Conservation (phyloP, 192 early-diverging fungal genomes). For the Dissophora globulifera region DNA sequence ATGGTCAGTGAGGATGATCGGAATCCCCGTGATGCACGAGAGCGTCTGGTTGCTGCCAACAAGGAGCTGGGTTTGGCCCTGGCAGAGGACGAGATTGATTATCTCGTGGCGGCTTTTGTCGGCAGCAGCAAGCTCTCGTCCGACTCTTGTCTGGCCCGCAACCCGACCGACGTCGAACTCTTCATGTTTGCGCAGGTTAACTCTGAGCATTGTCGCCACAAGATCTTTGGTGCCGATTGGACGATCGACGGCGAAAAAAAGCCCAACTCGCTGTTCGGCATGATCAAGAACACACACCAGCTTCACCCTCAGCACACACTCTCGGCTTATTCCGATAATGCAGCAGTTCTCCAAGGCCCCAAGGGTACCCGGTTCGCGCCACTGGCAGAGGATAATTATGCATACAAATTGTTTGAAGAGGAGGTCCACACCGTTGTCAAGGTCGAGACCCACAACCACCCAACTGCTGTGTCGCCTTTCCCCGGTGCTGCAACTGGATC, state of each 20-base stretch:
- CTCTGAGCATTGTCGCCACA: slow-evolving; percentile 99
- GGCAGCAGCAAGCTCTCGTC: slow-evolving; percentile 58
- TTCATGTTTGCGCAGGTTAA: slow-evolving; percentile 99
- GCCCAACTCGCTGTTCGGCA: slow-evolving; percentile 89
- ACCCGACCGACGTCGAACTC: slow-evolving; percentile 98
- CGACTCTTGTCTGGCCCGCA: slow-evolving; percentile 68
- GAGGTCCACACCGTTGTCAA: slow-evolving; percentile 92
- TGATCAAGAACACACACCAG: slow-evolving; percentile 96
- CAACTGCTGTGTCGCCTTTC: slow-evolving; percentile 98
- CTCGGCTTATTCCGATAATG: slow-evolving; percentile 98
- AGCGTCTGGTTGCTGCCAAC: slow-evolving; percentile 83
- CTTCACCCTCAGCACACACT: slow-evolving; percentile 83
- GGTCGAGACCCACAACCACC: slow-evolving; percentile 99
- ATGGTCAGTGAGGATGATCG: slow-evolving; percentile 47
- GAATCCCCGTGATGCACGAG: slow-evolving; percentile 57
- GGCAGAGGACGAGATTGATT: slow-evolving; percentile 96
- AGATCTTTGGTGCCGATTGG: slow-evolving; percentile 99
- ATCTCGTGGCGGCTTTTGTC: slow-evolving; percentile 87
- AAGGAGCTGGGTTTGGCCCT: slow-evolving; percentile 92
- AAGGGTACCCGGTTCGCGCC: slow-evolving; percentile 69
- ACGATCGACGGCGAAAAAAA: slow-evolving; percentile 89
- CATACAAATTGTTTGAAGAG: slow-evolving; percentile 75
- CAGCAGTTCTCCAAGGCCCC: slow-evolving; percentile 91
- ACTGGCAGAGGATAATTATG: slow-evolving; percentile 53
- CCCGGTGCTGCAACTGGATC: slow-evolving; percentile 98